A percentile compares a stretch with the other conserved stretches of the same genome.
Conservation (phyloP, 257 asterid species). For the Ehretia macrophylla region DNA sequence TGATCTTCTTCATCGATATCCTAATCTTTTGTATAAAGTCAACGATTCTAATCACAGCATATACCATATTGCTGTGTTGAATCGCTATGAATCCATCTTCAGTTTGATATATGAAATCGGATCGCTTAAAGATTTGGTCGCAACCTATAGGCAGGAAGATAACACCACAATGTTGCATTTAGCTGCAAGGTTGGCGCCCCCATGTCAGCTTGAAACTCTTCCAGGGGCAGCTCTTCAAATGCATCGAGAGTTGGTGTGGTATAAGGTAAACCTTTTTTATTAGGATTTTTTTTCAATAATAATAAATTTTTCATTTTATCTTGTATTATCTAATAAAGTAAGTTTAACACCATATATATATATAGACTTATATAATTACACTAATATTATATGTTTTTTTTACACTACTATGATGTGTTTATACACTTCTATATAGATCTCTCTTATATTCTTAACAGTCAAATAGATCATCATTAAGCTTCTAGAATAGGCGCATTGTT, state of each 20-base stretch:
- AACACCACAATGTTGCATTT: slow-evolving; percentile 34
- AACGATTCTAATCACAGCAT: slow-evolving; percentile 23
- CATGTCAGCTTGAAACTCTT: slow-evolving; percentile 14
- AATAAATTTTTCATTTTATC: too few relatives aligned
- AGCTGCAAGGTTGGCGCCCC: slow-evolving; percentile 28
- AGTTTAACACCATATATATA: too few relatives aligned
- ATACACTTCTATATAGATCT: too few relatives aligned
- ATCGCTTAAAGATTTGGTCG: slow-evolving; percentile 19
- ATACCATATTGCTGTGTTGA: slow-evolving; percentile 29
- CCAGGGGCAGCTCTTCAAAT: slow-evolving; percentile 40
- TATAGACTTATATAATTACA: too few relatives aligned
- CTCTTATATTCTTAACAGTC: too few relatives aligned
- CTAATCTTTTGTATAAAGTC: slow-evolving; percentile 24
- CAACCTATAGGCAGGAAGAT: slow-evolving; percentile 11
- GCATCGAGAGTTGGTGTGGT: slow-evolving; percentile 39
- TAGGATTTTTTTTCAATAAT: background rate
- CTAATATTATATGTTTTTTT: too few relatives aligned
- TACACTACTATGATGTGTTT: too few relatives aligned
- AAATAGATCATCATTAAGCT: too few relatives aligned
- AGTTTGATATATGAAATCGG: slow-evolving; percentile 24
- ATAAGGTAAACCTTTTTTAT: slow-evolving; percentile 16
- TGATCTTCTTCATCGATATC: slow-evolving; percentile 21
- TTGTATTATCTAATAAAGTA: too few relatives aligned
- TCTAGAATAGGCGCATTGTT: too few relatives aligned
- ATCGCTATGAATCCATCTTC: slow-evolving; percentile 29